These are phyloP conservation scores for Pneumocystis oryctolagi DNA, from an alignment of 1,139 yeast species.

Conservation along the genomic window DNA sequence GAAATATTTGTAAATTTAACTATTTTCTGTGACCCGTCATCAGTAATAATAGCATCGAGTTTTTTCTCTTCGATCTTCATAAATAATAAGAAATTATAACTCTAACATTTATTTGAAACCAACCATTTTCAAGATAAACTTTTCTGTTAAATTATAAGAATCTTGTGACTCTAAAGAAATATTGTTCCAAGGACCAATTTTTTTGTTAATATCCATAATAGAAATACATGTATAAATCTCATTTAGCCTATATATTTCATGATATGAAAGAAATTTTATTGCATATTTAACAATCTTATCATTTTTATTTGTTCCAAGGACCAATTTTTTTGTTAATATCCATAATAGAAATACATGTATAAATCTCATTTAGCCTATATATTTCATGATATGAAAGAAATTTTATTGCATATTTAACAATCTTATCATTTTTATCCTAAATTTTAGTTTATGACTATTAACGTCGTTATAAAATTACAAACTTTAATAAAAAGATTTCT, in stretches of 20 bases:
- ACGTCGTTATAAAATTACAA: not conserved
- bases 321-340: not conserved
- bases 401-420: not conserved
- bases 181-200: not conserved
- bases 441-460: not conserved
- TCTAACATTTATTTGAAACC: not conserved
- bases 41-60: not conserved
- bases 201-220: not conserved
- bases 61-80: not conserved
- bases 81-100: not conserved
- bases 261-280: not conserved
- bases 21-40: not conserved
- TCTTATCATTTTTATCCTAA: not conserved
- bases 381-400: not conserved
- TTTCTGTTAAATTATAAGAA: not conserved
- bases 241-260: not conserved
- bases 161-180: not conserved
- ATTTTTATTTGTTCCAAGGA: no score
- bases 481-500: not conserved
- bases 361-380: not conserved
- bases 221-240: not conserved
- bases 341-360: not conserved
- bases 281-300: not conserved
- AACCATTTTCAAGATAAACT: not conserved
- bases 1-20: not conserved